Evolutionary conservation across 768 basidiomycete genomes (phyloP).

Genomic region (Candolleomyces efflorescens): DNA sequence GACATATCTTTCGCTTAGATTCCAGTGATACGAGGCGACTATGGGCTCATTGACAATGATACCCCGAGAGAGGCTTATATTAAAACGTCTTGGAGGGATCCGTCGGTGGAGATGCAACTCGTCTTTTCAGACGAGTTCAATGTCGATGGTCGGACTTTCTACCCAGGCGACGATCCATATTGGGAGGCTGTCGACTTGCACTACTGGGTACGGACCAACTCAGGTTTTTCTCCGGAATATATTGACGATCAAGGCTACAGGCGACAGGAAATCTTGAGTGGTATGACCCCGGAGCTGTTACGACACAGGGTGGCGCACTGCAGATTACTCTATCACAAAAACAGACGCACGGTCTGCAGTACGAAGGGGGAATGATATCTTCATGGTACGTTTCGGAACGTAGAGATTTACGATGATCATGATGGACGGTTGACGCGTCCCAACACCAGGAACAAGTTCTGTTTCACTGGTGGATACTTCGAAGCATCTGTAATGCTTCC

Average conservation of each 20-base stretch:
- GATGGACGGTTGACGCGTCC: slow-evolving; percentile 28
- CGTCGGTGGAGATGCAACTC: slow-evolving; percentile 42
- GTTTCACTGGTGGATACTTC: slow-evolving; percentile 80
- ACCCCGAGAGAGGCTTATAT: slow-evolving; percentile 53
- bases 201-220: slow-evolving; percentile 52
- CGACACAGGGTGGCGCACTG: slow-evolving; percentile 68
- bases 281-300: slow-evolving; percentile 82
- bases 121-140: slow-evolving; percentile 84
- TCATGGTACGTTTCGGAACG: slow-evolving; percentile 30
- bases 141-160: slow-evolving; percentile 65
- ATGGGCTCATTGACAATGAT: slow-evolving; percentile 51
- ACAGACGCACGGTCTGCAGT: slow-evolving; percentile 63
- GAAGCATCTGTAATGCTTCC: slow-evolving; percentile 63
- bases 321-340: slow-evolving; percentile 67
- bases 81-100: slow-evolving; percentile 54
- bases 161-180: slow-evolving; percentile 81
- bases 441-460: slow-evolving; percentile 73
- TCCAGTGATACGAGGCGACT: slow-evolving; percentile 51
- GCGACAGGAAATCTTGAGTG: slow-evolving; percentile 72
- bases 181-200: slow-evolving; percentile 80
- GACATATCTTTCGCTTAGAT: slow-evolving; percentile 36
- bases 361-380: slow-evolving; percentile 54
- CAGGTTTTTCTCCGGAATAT: neutral
- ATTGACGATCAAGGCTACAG: slow-evolving; percentile 18
- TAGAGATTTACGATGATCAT: neutral